Base-by-base conservation (phyloP, 176 grass and related monocot species). In the Oryza coarctata region DNA sequence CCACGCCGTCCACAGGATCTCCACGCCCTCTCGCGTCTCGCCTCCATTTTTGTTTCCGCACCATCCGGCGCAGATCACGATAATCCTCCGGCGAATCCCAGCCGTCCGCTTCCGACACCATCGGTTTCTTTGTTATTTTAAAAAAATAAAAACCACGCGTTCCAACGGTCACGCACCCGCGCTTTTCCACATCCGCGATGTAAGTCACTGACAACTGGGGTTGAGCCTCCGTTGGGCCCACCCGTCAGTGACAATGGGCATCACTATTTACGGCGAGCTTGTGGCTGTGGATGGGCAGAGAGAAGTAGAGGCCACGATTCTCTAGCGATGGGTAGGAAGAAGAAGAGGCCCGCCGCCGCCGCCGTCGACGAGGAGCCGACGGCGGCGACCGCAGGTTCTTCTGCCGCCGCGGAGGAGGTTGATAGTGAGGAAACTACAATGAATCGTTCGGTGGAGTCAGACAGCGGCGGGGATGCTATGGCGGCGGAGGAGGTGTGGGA, bases 91-190 rank as follows among this genome's bases (percentile, higher is more conserved):
- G 25, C 26, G 2, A 25, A 89, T 85, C 77, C 26, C 9, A 1
- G 13, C 82, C 82, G 70, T 85, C 82, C 76, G 32, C 9, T 80
- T 20, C 67, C 32, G 0, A 7, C n/a, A 0, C 12, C 32, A 25
- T 0, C 41, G 7, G 18, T 38, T 88, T 88, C 69, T 2, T 40
- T 9, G n/a, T n/a, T n/a, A n/a, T 47, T 22, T 55, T 18, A 20
- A 41, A 79, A 73, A 72, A 20, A 22, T 0, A 61, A n/a, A 39
- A 67, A 25, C 2, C 17, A 5, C 44, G 45, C 23, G 2, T 3
- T 68, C 64, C 77, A 89, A 89, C 77, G 82, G 87, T 71, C 65
- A 28, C 28, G 36, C n/a, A 68, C 47, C 30, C 34, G 14, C 50
- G 50, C 50, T 55, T 55, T n/a, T n/a, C 40, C 80, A 0, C 3